Evolutionary conservation across 106 monocot species (phyloP).

Genomic region (Apostasia shenzhenica): DNA sequence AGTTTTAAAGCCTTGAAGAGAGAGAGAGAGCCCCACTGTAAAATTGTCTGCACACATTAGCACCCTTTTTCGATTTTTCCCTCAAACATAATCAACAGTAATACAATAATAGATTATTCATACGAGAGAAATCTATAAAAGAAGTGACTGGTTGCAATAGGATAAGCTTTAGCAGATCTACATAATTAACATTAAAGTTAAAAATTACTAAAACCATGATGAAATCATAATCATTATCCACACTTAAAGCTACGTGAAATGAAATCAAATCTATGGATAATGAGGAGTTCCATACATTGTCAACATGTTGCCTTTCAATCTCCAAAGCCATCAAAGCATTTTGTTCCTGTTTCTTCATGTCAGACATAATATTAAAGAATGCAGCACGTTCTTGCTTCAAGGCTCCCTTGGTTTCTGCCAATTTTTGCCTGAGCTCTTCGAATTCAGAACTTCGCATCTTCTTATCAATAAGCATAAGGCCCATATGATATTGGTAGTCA

Average conservation of each 20-base stretch:
- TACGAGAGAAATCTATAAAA: too few species aligned
- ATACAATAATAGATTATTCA: too few species aligned
- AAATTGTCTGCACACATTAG: too few species aligned
- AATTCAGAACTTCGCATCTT: slow-evolving; percentile 3
- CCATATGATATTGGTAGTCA: slow-evolving; percentile 12
- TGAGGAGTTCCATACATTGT: not conserved
- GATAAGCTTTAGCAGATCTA: not conserved
- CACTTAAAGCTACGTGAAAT: not conserved
- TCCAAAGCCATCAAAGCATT: not conserved
- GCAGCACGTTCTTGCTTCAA: slow-evolving; percentile 1
- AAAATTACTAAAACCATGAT: too few species aligned
- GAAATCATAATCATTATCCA: not conserved
- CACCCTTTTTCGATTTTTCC: too few species aligned
- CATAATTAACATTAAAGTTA: too few species aligned
- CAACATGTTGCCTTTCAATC: not conserved
- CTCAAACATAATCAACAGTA: too few species aligned
- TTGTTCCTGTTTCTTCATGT: not conserved
- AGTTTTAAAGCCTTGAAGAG: too few species aligned
- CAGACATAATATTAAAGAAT: not conserved
- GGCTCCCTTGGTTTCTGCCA: slow-evolving; percentile 1
- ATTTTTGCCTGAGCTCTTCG: slow-evolving; percentile 7
- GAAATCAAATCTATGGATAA: not conserved
- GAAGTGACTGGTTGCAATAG: not conserved
- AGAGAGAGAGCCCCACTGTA: too few species aligned
- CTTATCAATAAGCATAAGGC: slow-evolving; percentile 7